Base-by-base conservation (phyloP, 805 yeast species). In the Kuraishia capsulata region DNA sequence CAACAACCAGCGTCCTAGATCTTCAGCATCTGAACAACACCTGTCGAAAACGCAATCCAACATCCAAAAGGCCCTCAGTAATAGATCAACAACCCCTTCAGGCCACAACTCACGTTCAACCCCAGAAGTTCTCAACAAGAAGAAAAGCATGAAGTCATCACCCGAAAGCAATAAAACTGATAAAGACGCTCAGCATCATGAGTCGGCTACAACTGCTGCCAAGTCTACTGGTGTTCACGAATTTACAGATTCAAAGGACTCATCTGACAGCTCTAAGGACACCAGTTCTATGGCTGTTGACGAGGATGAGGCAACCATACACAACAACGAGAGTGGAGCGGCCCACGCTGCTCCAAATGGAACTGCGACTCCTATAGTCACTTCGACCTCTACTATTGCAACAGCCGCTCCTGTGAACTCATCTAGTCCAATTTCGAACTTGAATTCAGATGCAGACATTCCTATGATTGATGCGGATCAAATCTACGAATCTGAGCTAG, bases 401-500 rank as follows among this genome's bases (percentile, higher is more conserved):
- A 30, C 20, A 3, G 33, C 21, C 17, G n/a, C n/a, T n/a, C n/a
- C n/a, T n/a, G n/a, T n/a, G n/a, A 20, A 33, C 16, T 9, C 11
- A 9, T 25, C 25, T n/a, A 37, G 24, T 23, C 40, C 39, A 14
- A 25, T 37, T 10, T 14, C 43, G 19, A 34, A 40, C 17, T 13
- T 24, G 5, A 20, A 20, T 9, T 38, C 21, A 17, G 25, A 16
- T 16, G 39, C 24, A 4, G 46, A 46, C 10, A n/a, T 38, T 39
- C 44, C 38, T 18, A 39, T 34, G 30, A 28, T 41, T 11, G 34
- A 42, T 4, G 44, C 35, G 16, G 46, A 33, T 9, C 42, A 39
- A n/a, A 37, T 28, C 14, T 39, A 35, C 11, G 67, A 62, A 23
- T 67, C 65, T 35, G 64, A 64, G 34, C 56, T 79, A 32, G 88